Evolutionary conservation across 2,329 filamentous ascomycete species (phyloP), one percentile per base, ranked within the genome.

Genomic region (Trichoderma asperellum): DNA sequence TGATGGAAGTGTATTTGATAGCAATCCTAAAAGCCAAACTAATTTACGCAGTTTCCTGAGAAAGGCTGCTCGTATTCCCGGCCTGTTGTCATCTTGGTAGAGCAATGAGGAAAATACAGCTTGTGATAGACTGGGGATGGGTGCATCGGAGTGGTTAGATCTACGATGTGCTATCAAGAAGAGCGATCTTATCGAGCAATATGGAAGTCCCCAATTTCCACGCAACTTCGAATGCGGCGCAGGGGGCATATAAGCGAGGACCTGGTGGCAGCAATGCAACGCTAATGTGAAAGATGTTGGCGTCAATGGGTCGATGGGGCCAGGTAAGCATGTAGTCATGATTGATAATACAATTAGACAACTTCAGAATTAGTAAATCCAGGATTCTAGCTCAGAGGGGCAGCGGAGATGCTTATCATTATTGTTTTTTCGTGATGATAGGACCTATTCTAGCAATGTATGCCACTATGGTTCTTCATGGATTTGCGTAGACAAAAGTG

Each of bases 201-300:
- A 86, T 59, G 78, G 79, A 2, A 79, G 86, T 60, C 5, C 65
- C 0, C 73, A 72, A 2, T 84, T 85, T 70, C 81, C 84, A 2
- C 85, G 82, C 82, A 86, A 77, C 75, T 87, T 60, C 79, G 84
- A 16, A 82, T 86, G 81, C 76, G 4, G 32, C 32, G 7, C 82
- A 86, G 72, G 73, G 73, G 0, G 75, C 84, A 4, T 80, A 68
- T 0, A 49, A 12, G n/a, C n/a, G n/a, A 24, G 76, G 73, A 0
- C 73, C 75, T 0, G 79, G 77, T 0, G 80, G 81, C 0, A 52
- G 70, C 4, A 68, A 74, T 27, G 79, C 76, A 0, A 52, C 61
- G 10, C 1, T 21, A 2, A 77, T 77, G 76, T 73, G 67, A 61
- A 49, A 60, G 34, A 67, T 74, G 72, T 62, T 79, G 70, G 72